phyloP scores from a whole-genome alignment of 345 rosid species.

The Limnanthes douglasii region DNA sequence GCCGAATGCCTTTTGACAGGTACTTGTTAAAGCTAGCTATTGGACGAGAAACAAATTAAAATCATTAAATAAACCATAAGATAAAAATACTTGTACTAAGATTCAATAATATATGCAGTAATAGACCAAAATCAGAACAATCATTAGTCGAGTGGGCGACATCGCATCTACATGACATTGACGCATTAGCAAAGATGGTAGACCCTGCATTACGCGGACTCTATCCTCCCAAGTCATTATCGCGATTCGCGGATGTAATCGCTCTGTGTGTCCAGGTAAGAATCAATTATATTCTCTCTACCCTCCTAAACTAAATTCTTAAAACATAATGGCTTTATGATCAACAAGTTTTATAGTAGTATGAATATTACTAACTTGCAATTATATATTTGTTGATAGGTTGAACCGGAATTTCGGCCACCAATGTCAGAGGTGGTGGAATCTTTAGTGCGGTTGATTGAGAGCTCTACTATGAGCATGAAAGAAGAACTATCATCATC shows the following conservation, averaged over 20 bases:
- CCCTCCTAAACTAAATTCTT: slow-evolving; percentile 1
- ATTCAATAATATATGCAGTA: slow-evolving; percentile 17
- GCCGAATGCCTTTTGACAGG: slow-evolving; percentile 79
- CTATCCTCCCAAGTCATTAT: slow-evolving; percentile 66
- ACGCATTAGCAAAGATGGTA: slow-evolving; percentile 53
- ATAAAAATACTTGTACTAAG: neutral
- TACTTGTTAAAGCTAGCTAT: slow-evolving; percentile 5
- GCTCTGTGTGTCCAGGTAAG: slow-evolving; percentile 76
- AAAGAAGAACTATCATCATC: slow-evolving; percentile 16
- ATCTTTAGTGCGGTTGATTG: slow-evolving; percentile 15
- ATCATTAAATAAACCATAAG: neutral
- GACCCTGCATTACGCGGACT: slow-evolving; percentile 91
- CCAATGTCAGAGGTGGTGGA: slow-evolving; percentile 84
- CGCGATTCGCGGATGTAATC: slow-evolving; percentile 62
- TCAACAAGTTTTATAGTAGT: slow-evolving; percentile 6
- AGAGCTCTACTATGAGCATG: slow-evolving; percentile 18
- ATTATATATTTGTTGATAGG: slow-evolving; percentile 13
- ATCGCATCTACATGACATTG: slow-evolving; percentile 56
- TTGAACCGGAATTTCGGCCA: slow-evolving; percentile 72
- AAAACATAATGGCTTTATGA: neutral
- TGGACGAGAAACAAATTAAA: neutral
- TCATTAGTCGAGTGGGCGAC: slow-evolving; percentile 76
- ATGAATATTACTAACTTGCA: too few species aligned
- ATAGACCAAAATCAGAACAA: slow-evolving; percentile 55
- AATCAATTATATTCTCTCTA: neutral